phyloP scores from a whole-genome alignment of 495 filamentous ascomycete genomes.

The Tuber melanosporum region DNA sequence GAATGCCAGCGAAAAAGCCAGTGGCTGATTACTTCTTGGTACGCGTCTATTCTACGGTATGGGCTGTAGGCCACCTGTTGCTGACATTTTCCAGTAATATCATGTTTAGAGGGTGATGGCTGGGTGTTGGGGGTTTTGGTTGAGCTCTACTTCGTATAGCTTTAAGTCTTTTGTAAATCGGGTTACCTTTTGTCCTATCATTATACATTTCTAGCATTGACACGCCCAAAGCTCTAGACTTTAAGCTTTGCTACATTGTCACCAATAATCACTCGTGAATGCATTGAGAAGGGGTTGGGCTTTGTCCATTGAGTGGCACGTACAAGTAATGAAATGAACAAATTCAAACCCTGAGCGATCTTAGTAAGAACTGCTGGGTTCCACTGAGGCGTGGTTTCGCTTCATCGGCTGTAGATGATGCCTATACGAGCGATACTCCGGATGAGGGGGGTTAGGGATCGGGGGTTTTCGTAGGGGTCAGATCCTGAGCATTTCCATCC shows the following conservation, averaged over 20 bases:
- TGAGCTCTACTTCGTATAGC: not conserved
- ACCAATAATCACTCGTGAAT: not conserved
- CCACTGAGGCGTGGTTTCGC: not conserved
- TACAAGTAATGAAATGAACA: not conserved
- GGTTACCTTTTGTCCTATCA: not conserved
- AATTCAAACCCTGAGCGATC: not conserved
- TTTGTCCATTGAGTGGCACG: not conserved
- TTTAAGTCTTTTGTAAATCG: conserved; percentile 3
- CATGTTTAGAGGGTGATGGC: not conserved
- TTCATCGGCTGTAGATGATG: not conserved
- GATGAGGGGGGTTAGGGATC: not conserved
- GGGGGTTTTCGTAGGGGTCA: not conserved
- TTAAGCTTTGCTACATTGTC: not conserved
- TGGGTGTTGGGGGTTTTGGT: not conserved
- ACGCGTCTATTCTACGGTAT: not conserved
- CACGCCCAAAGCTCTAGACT: not conserved
- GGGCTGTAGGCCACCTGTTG: not conserved
- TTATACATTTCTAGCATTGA: not conserved
- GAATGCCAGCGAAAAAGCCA: conserved; percentile 98
- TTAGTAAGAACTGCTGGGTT: not conserved
- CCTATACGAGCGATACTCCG: too few relatives aligned
- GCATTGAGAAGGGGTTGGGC: not conserved
- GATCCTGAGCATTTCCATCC: not conserved
- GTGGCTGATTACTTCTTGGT: conserved; percentile 92
- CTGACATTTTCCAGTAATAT: conserved; percentile 1